Conservation (phyloP, 2,329 filamentous ascomycete genomes). For the Trichoderma oligosporum region DNA sequence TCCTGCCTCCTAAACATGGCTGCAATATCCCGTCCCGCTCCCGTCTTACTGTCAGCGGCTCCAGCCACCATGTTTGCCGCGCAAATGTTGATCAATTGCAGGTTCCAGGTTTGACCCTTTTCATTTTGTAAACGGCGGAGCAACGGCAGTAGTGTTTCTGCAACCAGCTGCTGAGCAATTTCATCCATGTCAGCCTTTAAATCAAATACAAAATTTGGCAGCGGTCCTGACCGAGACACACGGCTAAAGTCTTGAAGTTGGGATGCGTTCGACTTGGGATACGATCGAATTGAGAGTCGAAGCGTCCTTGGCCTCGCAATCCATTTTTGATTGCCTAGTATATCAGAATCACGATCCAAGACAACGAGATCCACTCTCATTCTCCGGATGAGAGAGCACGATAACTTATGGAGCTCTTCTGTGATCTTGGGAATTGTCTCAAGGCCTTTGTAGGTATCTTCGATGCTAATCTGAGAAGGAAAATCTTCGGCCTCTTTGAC, state of each 20-base stretch:
- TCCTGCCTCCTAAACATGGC: constrained; percentile 79
- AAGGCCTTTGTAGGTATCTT: constrained; percentile 80
- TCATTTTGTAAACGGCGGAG: constrained; percentile 72
- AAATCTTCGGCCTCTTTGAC: constrained; percentile 68
- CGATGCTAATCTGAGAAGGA: constrained; percentile 87
- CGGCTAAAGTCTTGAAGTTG: constrained; percentile 61
- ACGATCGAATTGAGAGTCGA: constrained; percentile 72
- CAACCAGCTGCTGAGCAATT: constrained; percentile 65
- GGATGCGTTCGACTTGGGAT: constrained; percentile 36
- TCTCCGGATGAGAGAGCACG: constrained; percentile 66
- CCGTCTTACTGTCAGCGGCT: constrained; percentile 47
- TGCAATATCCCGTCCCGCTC: constrained; percentile 70
- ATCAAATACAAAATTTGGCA: constrained; percentile 72
- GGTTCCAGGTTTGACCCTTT: constrained; percentile 64
- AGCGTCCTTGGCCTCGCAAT: constrained; percentile 76
- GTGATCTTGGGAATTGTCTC: constrained; percentile 60
- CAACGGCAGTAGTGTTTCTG: constrained; percentile 64
- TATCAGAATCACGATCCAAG: constrained; percentile 38
- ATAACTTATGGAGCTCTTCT: constrained; percentile 65
- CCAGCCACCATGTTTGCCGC: constrained; percentile 75
- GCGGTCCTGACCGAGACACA: constrained; percentile 68
- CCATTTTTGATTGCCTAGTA: constrained; percentile 52
- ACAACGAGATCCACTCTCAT: constrained; percentile 75
- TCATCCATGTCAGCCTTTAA: constrained; percentile 54
- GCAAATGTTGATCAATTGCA: constrained; percentile 81